A percentile compares a stretch with the other conserved stretches of the same genome.
Conservation (phyloP, 2,329 filamentous ascomycete species). For the Trichoderma atrobrunneum region DNA sequence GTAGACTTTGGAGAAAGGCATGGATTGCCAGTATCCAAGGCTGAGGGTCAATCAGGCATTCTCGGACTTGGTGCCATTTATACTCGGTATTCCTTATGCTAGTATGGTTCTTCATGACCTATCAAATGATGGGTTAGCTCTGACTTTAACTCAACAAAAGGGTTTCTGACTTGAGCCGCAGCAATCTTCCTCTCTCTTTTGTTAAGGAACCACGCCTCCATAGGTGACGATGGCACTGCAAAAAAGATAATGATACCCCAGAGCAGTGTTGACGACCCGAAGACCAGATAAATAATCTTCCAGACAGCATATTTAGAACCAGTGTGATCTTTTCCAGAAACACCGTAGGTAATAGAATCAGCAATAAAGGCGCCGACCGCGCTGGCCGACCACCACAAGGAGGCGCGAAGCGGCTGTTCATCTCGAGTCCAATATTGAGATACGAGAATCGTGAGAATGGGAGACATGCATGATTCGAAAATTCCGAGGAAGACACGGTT, state of each 20-base stretch:
- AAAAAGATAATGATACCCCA: background rate
- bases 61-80: background rate
- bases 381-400: background rate
- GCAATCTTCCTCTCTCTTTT: background rate
- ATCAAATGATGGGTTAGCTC: background rate
- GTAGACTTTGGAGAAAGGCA: background rate
- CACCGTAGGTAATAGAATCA: background rate
- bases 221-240: background rate
- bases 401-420: background rate
- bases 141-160: background rate
- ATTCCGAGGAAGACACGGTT: background rate
- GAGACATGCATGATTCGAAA: background rate
- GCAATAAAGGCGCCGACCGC: background rate
- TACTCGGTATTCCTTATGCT: background rate
- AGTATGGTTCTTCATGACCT: background rate
- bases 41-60: background rate
- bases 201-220: background rate
- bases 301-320: background rate
- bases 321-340: background rate
- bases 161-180: background rate
- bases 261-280: background rate
- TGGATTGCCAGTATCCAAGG: background rate
- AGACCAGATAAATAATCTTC: background rate
- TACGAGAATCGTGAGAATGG: background rate
- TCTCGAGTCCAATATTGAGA: background rate